These are phyloP conservation scores for Actinomortierella ambigua DNA, from an alignment of 371 early-diverging fungal genomes.

Conservation along the genomic window DNA sequence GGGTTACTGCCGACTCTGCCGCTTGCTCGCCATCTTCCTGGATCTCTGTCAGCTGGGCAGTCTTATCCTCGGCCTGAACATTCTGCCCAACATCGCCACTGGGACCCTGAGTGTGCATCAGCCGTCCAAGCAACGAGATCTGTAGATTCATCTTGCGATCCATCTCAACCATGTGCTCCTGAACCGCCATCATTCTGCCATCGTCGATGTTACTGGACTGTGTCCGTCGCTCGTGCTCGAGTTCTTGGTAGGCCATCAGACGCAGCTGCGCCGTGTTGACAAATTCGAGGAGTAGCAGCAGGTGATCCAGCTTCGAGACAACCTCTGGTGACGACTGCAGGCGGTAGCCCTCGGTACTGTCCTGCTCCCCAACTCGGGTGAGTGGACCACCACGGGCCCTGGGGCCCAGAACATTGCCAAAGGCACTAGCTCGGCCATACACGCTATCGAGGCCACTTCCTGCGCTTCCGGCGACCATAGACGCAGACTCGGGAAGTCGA, in stretches of 20 bases:
- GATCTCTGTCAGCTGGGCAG: too few species aligned
- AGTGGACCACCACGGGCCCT: too few species aligned
- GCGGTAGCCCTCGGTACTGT: too few species aligned
- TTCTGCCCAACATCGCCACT: too few species aligned
- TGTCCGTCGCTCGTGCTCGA: conserved; percentile 21
- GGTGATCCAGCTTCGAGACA: conserved; percentile 33
- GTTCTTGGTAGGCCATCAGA: conserved; percentile 46
- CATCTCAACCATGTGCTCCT: conserved; percentile 40
- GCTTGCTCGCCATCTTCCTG: neutral
- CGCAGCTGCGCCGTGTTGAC: conserved; percentile 43
- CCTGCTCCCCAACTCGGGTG: too few species aligned
- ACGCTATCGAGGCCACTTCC: too few species aligned
- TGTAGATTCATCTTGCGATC: conserved; percentile 36
- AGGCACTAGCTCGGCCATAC: too few species aligned
- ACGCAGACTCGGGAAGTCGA: too few species aligned
- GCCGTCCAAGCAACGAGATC: conserved; percentile 22
- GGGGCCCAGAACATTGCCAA: too few species aligned
- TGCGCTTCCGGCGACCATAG: too few species aligned
- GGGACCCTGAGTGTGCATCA: conserved; percentile 14
- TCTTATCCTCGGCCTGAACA: too few species aligned
- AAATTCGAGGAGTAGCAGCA: conserved; percentile 37
- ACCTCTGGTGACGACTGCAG: conserved; percentile 3
- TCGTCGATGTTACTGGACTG: conserved; percentile 23
- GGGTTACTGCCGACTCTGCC: neutral
- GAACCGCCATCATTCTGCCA: conserved; percentile 42